Conservation (phyloP, 2,329 filamentous ascomycete genomes). For the Fusarium chaquense region DNA sequence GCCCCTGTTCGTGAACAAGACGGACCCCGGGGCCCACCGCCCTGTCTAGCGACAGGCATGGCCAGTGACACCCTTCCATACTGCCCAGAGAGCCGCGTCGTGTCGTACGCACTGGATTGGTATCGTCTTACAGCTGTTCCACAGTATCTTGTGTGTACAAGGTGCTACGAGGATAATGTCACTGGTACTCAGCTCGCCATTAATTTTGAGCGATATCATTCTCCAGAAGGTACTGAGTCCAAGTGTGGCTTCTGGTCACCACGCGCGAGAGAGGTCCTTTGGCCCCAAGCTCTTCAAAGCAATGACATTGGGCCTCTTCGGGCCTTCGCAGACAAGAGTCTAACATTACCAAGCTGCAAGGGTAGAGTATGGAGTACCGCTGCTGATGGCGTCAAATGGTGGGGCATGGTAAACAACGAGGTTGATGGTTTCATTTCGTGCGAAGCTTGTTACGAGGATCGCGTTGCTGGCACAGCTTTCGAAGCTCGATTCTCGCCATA, state of each 20-base stretch:
- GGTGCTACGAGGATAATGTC: conserved; percentile 57
- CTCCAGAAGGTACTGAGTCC: conserved; percentile 48
- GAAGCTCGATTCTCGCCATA: conserved; percentile 48
- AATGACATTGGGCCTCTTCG: conserved; percentile 45
- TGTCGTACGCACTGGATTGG: conserved; percentile 52
- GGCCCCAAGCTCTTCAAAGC: conserved; percentile 48
- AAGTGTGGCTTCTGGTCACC: conserved; percentile 49
- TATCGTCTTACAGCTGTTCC: conserved; percentile 47
- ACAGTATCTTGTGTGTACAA: conserved; percentile 55
- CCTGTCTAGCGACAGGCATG: conserved; percentile 40
- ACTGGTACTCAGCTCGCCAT: conserved; percentile 46
- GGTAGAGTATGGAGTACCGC: conserved; percentile 37
- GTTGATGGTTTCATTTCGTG: conserved; percentile 53
- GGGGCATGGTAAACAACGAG: conserved; percentile 45
- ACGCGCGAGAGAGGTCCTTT: conserved; percentile 52
- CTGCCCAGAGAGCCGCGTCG: conserved; percentile 47
- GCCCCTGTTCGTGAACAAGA: neutral
- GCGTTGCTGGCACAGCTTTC: conserved; percentile 47
- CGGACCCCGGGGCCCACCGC: conserved; percentile 17
- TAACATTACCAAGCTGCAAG: conserved; percentile 49
- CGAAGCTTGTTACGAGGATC: conserved; percentile 55
- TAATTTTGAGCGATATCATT: conserved; percentile 48
- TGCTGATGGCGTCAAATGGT: conserved; percentile 51
- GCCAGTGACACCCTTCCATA: conserved; percentile 43
- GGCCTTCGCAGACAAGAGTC: conserved; percentile 48